These are phyloP conservation scores for Russula compacta DNA, from an alignment of 768 basidiomycete species.

Conservation along the genomic window DNA sequence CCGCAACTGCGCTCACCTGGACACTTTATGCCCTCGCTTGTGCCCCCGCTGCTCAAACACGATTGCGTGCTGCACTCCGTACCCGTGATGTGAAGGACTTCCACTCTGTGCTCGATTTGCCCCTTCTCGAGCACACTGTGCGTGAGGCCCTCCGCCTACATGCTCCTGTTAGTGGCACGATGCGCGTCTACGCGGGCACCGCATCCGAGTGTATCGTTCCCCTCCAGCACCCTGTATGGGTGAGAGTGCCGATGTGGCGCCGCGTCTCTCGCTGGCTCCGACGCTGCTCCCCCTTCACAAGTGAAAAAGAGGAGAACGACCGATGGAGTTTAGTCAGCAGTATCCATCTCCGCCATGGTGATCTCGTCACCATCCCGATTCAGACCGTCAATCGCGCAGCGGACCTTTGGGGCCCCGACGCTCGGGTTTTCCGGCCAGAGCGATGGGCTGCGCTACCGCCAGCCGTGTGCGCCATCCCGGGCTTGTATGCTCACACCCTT, in stretches of 20 bases:
- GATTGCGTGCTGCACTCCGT: constrained; percentile 39
- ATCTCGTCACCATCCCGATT: constrained; percentile 52
- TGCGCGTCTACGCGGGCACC: constrained; percentile 40
- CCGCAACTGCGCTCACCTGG: constrained; percentile 51
- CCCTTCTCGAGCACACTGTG: constrained; percentile 54
- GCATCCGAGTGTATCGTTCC: constrained; percentile 43
- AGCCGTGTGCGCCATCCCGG: constrained; percentile 35
- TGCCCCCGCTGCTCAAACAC: constrained; percentile 36
- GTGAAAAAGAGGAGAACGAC: background rate
- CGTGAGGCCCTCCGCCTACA: constrained; percentile 49
- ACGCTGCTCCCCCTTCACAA: background rate
- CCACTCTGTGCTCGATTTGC: constrained; percentile 26
- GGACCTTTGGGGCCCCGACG: constrained; percentile 58
- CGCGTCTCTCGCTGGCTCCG: background rate
- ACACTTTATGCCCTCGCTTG: constrained; percentile 48
- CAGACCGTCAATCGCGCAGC: constrained; percentile 47
- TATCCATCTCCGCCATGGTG: constrained; percentile 30
- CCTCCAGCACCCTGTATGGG: constrained; percentile 24
- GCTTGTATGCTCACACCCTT: constrained; percentile 43
- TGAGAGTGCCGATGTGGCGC: constrained; percentile 10
- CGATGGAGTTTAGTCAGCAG: constrained; percentile 1
- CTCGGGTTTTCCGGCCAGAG: constrained; percentile 51
- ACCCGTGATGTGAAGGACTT: constrained; percentile 19
- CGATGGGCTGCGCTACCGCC: constrained; percentile 39
- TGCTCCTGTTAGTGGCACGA: constrained; percentile 49